Evolutionary conservation across 2,329 filamentous ascomycete genomes (phyloP).

Genomic region (Botrytis galanthina): DNA sequence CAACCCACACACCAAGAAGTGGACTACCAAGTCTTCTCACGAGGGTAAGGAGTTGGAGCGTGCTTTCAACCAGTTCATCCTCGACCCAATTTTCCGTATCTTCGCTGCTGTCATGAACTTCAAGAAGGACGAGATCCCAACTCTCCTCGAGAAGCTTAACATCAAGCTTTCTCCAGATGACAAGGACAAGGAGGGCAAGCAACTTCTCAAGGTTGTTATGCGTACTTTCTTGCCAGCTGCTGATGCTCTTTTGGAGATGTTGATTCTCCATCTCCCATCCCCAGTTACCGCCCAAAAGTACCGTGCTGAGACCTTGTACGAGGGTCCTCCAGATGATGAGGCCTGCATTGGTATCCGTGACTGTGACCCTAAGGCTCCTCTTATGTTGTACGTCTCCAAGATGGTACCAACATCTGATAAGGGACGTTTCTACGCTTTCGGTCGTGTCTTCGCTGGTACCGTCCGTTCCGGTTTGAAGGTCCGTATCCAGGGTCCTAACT

Average conservation of each 20-base stretch:
- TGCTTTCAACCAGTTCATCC: slow-evolving; percentile 99
- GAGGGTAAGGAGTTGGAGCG: slow-evolving; percentile 92
- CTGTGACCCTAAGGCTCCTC: slow-evolving; percentile 95
- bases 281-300: slow-evolving; percentile 95
- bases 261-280: slow-evolving; percentile 98
- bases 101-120: slow-evolving; percentile 96
- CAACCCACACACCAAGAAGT: slow-evolving; percentile 99
- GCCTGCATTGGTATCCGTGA: slow-evolving; percentile 95
- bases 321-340: slow-evolving; percentile 92
- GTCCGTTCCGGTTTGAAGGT: slow-evolving; percentile 98
- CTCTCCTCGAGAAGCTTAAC: slow-evolving; percentile 85
- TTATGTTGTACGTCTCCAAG: slow-evolving; percentile 99
- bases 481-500: slow-evolving; percentile 99
- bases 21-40: slow-evolving; percentile 81
- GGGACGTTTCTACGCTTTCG: slow-evolving; percentile 99
- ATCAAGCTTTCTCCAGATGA: slow-evolving; percentile 88
- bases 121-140: slow-evolving; percentile 88
- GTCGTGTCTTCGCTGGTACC: slow-evolving; percentile 99
- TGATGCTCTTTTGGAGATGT: slow-evolving; percentile 98
- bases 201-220: slow-evolving; percentile 97
- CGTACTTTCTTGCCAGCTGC: slow-evolving; percentile 97
- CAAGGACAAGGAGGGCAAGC: slow-evolving; percentile 93
- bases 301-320: slow-evolving; percentile 97
- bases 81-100: slow-evolving; percentile 99
- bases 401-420: slow-evolving; percentile 99